A percentile compares a stretch with the other conserved stretches of the same genome.
Evolutionary conservation across 352 stramenopile genomes (phyloP).

Genomic region (Phytophthora pisi): DNA sequence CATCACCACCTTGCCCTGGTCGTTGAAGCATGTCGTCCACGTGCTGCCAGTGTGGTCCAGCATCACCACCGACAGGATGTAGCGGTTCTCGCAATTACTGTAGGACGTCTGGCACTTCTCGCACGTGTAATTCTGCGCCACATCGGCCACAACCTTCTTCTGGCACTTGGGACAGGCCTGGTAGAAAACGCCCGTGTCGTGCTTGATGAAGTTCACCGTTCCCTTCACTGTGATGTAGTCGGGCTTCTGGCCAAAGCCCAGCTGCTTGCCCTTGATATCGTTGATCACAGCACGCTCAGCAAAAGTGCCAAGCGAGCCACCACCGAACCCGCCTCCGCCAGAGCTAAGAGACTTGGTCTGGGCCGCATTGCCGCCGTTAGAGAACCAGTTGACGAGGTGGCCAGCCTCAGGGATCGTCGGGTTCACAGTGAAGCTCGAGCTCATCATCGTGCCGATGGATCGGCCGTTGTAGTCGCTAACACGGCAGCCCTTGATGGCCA

Average conservation of each 20-base stretch:
- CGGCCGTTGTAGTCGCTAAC: constrained; percentile 95
- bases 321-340: constrained; percentile 74
- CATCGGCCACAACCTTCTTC: constrained; percentile 93
- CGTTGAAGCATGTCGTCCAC: constrained; percentile 98
- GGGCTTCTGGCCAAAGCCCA: constrained; percentile 96
- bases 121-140: constrained; percentile 95
- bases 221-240: constrained; percentile 97
- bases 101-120: constrained; percentile 97
- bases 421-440: constrained; percentile 85
- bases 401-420: constrained; percentile 87
- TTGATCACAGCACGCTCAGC: constrained; percentile 88
- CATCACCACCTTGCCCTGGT: constrained; percentile 95
- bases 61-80: constrained; percentile 95
- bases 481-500: constrained; percentile 95
- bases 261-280: constrained; percentile 95
- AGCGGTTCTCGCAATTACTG: constrained; percentile 93
- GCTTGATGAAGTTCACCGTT: constrained; percentile 97
- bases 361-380: constrained; percentile 65
- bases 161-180: constrained; percentile 89
- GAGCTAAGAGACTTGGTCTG: constrained; percentile 83
- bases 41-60: constrained; percentile 93
- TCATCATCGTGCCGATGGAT: constrained; percentile 85
- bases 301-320: constrained; percentile 82
- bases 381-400: constrained; percentile 88
- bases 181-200: constrained; percentile 90